A percentile compares a stretch with the other conserved stretches of the same genome.
These are phyloP conservation scores for Trichosporon coremiiforme DNA, from an alignment of 1,284 basidiomycete genomes.

Conservation along the genomic window DNA sequence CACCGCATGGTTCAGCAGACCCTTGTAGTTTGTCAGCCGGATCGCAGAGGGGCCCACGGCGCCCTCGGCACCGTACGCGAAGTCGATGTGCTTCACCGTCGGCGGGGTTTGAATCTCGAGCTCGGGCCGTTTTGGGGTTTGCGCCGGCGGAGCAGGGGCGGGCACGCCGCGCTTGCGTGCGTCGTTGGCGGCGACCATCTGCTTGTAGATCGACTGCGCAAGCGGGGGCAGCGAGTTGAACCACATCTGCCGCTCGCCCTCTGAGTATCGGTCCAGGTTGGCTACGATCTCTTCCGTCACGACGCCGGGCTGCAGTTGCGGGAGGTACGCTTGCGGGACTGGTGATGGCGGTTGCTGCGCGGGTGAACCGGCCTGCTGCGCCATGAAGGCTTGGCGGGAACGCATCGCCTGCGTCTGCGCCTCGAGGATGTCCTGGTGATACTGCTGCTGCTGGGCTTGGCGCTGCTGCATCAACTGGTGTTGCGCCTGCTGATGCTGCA, in stretches of 20 bases:
- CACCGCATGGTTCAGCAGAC: slow-evolving; percentile 50
- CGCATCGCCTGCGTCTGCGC: slow-evolving; percentile 16
- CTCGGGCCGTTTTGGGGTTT: background rate
- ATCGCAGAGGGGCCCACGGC: slow-evolving; percentile 35
- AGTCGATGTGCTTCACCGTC: slow-evolving; percentile 31
- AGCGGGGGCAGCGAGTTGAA: slow-evolving; percentile 40
- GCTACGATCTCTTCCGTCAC: slow-evolving; percentile 53
- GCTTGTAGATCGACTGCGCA: slow-evolving; percentile 42
- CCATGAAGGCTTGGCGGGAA: background rate
- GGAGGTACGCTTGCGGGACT: slow-evolving; percentile 33
- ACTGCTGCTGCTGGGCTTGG: slow-evolving; percentile 16
- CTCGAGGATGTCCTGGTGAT: slow-evolving; percentile 13
- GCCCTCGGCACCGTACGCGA: slow-evolving; percentile 21
- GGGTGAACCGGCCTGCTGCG: background rate
- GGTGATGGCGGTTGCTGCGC: slow-evolving; percentile 19
- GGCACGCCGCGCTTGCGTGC: slow-evolving; percentile 38
- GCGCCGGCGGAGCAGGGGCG: slow-evolving; percentile 16
- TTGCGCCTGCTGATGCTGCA: slow-evolving; percentile 10
- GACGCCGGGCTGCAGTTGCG: slow-evolving; percentile 47
- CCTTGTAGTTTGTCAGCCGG: slow-evolving; percentile 47
- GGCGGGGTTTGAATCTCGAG: slow-evolving; percentile 6
- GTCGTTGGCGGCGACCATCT: slow-evolving; percentile 42
- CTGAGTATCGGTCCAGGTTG: slow-evolving; percentile 46
- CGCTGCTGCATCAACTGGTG: background rate
- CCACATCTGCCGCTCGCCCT: slow-evolving; percentile 51